Evolutionary conservation across 78 protist genomes (phyloP), one percentile per base, ranked within the genome.

Genomic region (Dictyostelium intermedium): DNA sequence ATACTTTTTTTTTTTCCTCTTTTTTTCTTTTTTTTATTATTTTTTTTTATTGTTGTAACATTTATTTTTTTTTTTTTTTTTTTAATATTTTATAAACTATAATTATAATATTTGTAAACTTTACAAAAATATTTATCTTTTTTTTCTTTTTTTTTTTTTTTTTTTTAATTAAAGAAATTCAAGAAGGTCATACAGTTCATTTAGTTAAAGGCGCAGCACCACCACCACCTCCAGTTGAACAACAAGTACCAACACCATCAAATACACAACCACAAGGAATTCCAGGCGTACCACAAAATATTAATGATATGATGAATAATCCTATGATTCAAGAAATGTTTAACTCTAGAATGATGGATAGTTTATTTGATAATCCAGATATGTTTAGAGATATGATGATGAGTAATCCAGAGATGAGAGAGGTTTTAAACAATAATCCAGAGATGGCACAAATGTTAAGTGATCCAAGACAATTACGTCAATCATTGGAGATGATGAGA

Each of bases 371-470:
- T 10, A 91, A 97, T 73, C 98, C 98, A 35, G 98, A 98, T 78
- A 2, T 91, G n/a, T 74, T 98, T 56, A 92, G 87, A 47, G 30
- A 70, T 20, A 93, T 98, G 92, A 92, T 98, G 30, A 80, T 60
- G 83, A 32, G 66, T 32, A 97, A 97, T 66, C 99, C 99, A 11
- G 97, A 92, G 69, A 92, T 98, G 97, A 93, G 91, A 70, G 92
- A 95, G 45, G 69, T 98, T 35, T 37, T 98, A 11, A 95, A 98
- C 43, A 50, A 30, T 47, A 98, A 98, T 83, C 99, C 99, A 39
- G 99, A 98, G 92, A 79, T 98, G 47, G 91, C 85, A n/a, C 97
- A 93, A 27, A 39, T 85, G 23, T 96, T 98, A 72, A 95, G 81
- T 82, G 98, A 98, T 63, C 98, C 98, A 20, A 76, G 85, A 81